These are phyloP conservation scores for Calocybe cyanea DNA, from an alignment of 768 basidiomycete genomes.

Conservation along the genomic window DNA sequence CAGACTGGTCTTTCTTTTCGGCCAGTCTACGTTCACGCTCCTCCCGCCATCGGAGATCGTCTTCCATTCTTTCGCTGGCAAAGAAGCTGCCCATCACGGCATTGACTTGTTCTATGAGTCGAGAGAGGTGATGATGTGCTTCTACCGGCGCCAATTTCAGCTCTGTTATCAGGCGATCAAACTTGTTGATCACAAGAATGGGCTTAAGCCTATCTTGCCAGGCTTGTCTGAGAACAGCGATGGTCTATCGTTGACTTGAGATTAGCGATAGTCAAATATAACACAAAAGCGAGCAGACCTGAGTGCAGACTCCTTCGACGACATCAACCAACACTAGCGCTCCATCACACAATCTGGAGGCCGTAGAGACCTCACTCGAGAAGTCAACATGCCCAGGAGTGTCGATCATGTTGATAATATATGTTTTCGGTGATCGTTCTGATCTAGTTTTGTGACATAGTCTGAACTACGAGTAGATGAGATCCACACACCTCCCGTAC, in stretches of 20 bases:
- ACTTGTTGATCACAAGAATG: conserved; percentile 94
- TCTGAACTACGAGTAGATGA: conserved; percentile 7
- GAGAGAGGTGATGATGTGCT: conserved; percentile 90
- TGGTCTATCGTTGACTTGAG: conserved; percentile 54
- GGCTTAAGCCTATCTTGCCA: conserved; percentile 88
- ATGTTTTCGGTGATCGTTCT: conserved; percentile 64
- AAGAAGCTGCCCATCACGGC: conserved; percentile 98
- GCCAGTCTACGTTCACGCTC: conserved; percentile 81
- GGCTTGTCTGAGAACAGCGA: conserved; percentile 91
- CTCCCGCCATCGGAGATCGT: conserved; percentile 92
- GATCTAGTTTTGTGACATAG: conserved; percentile 30
- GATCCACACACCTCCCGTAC: conserved; percentile 52
- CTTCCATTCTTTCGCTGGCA: conserved; percentile 94
- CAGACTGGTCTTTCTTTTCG: conserved; percentile 65
- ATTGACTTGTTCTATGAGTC: conserved; percentile 95
- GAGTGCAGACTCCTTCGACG: conserved; percentile 97
- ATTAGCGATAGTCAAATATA: neutral
- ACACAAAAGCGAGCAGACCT: conserved; percentile 43
- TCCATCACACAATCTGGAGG: conserved; percentile 91
- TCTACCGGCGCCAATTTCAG: conserved; percentile 88
- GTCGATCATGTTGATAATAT: conserved; percentile 93
- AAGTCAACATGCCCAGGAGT: conserved; percentile 99
- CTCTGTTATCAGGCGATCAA: conserved; percentile 92
- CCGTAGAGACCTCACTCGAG: conserved; percentile 94
- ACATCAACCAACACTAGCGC: conserved; percentile 94